phyloP scores from a whole-genome alignment of 495 filamentous ascomycete species.

The Xylaria grammica region DNA sequence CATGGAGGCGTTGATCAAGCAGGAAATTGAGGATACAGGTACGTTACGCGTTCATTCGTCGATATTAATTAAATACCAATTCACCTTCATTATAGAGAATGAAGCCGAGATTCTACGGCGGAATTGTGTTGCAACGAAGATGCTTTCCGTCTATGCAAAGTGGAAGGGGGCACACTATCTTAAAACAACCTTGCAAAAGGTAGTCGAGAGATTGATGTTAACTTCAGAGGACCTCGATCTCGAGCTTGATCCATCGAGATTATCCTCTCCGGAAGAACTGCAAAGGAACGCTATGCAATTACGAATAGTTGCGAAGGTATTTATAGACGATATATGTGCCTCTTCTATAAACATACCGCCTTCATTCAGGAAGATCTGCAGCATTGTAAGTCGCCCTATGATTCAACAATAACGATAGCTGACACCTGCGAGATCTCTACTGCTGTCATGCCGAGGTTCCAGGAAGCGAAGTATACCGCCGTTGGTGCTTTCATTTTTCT shows the following conservation, averaged over 20 bases:
- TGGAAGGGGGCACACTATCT: slow-evolving; percentile 70
- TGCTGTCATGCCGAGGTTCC: slow-evolving; percentile 62
- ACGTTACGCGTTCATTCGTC: slow-evolving; percentile 5
- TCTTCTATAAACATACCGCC: slow-evolving; percentile 63
- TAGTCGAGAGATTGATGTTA: slow-evolving; percentile 63
- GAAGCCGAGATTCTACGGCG: slow-evolving; percentile 66
- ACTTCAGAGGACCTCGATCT: slow-evolving; percentile 66
- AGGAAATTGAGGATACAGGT: slow-evolving; percentile 68
- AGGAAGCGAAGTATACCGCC: slow-evolving; percentile 72
- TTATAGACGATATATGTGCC: slow-evolving; percentile 69
- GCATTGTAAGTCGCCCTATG: slow-evolving; percentile 48
- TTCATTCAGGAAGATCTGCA: slow-evolving; percentile 68
- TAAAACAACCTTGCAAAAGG: slow-evolving; percentile 65
- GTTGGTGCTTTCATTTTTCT: slow-evolving; percentile 73
- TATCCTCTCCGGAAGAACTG: slow-evolving; percentile 61
- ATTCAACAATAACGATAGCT: slow-evolving; percentile 2
- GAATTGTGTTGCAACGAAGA: slow-evolving; percentile 71
- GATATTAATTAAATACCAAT: neutral
- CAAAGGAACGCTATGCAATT: slow-evolving; percentile 65
- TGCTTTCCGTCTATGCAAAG: slow-evolving; percentile 69
- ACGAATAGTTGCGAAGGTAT: slow-evolving; percentile 64
- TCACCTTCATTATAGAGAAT: slow-evolving; percentile 50
- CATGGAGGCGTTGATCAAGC: slow-evolving; percentile 66
- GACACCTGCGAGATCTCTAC: slow-evolving; percentile 52
- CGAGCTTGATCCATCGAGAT: slow-evolving; percentile 66